These are phyloP conservation scores for Pichia exigua DNA, from an alignment of 805 yeast genomes.

Conservation along the genomic window DNA sequence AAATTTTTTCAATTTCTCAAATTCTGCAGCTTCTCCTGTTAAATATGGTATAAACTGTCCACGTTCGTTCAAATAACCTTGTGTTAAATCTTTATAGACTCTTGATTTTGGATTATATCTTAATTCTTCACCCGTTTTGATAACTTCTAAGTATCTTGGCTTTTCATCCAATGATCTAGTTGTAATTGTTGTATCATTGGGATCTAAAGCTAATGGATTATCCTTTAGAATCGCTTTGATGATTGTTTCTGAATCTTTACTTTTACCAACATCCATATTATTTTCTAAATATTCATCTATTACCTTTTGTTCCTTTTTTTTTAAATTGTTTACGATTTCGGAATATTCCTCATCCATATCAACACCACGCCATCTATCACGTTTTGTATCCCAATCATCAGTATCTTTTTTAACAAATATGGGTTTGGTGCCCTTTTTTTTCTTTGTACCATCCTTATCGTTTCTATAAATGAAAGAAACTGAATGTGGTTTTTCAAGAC, in stretches of 20 bases:
- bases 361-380: constrained; percentile 81
- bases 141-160: constrained; percentile 57
- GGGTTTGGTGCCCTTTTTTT: not conserved
- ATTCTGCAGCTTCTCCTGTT: constrained; percentile 50
- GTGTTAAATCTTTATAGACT: constrained; percentile 26
- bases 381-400: constrained; percentile 56
- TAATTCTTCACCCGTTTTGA: constrained; percentile 35
- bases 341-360: constrained; percentile 52
- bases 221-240: constrained; percentile 7
- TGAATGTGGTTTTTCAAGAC: constrained; percentile 50
- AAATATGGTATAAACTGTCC: constrained; percentile 46
- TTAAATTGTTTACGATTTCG: constrained; percentile 40
- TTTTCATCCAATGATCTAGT: constrained; percentile 65
- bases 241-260: constrained; percentile 22
- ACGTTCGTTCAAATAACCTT: constrained; percentile 28
- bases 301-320: constrained; percentile 26
- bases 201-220: constrained; percentile 12
- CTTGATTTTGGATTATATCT: constrained; percentile 51
- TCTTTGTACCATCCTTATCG: constrained; percentile 6
- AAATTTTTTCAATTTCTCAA: constrained; percentile 39
- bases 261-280: constrained; percentile 19
- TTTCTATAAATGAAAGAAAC: constrained; percentile 28
- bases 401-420: constrained; percentile 20
- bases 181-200: constrained; percentile 29
- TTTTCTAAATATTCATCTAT: constrained; percentile 11